Conservation (phyloP, 768 basidiomycete genomes). For the Suillus sp. region DNA sequence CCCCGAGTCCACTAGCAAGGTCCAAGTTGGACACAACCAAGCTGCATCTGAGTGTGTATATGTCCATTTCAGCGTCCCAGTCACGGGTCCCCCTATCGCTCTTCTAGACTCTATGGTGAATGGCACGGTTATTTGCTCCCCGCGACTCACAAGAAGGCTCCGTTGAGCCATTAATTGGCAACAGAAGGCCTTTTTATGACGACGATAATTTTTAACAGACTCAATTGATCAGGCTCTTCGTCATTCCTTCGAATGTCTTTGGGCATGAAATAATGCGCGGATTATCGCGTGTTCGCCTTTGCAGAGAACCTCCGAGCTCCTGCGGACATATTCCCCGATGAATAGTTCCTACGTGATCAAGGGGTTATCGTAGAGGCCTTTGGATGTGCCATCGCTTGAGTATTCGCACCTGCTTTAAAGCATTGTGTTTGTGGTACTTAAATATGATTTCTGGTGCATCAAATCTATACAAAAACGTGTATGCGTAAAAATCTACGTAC, state of each 20-base stretch:
- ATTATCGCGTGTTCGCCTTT: constrained; percentile 5
- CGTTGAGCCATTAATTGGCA: not conserved
- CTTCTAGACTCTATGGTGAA: not conserved
- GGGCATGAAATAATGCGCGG: not conserved
- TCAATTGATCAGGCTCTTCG: not conserved
- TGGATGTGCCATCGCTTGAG: not conserved
- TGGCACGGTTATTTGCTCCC: not conserved
- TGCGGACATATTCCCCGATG: constrained; percentile 14
- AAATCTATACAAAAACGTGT: constrained; percentile 1
- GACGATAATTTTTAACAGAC: not conserved
- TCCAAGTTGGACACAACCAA: too few species aligned
- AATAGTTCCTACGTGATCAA: constrained; percentile 15
- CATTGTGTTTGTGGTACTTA: not conserved
- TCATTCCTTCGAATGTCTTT: not conserved
- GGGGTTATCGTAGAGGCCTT: not conserved
- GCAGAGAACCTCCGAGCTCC: constrained; percentile 12
- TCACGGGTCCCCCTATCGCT: not conserved
- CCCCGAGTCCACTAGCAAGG: too few species aligned
- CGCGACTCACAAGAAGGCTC: not conserved
- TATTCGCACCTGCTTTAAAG: not conserved
- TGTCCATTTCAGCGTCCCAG: too few species aligned
- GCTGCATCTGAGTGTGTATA: too few species aligned
- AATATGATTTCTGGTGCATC: not conserved
- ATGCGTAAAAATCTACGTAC: not conserved
- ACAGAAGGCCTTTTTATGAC: not conserved